Base-by-base conservation (phyloP, 495 filamentous ascomycete species). In the Aspergillus panamensis region DNA sequence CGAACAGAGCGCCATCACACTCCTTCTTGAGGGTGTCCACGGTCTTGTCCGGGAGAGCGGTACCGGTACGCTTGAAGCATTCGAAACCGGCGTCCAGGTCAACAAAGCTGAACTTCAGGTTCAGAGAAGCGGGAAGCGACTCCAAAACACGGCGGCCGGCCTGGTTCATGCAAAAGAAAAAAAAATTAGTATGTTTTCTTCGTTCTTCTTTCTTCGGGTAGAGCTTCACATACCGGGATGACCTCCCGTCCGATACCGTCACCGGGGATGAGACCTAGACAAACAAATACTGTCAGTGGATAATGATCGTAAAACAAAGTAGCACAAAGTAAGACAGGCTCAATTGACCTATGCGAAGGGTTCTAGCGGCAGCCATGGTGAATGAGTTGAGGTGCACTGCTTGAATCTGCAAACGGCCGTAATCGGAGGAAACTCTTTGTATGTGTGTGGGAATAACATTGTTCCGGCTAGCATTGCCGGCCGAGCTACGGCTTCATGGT, bases 191-290 rank as follows among this genome's bases (percentile, higher is more conserved):
- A 45, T 33, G 44, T 39, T 44, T 30, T 44, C 43, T 62, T 60
- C 64, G 47, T 43, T 53, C 31, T 45, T 43, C 21, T 44, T 42
- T 54, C 53, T 21, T 59, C 58, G 37, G 30, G 30, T 48, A 35
- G 49, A 52, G 39, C 61, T 48, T 48, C 48, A 55, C 74, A 59
- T 71, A 82, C 80, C 62, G 95, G 95, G 74, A 98, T 96, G 71
- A 98, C 94, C 77, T 98, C 94, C 68, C 89, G 90, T 72, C 94
- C 94, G 74, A 98, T 98, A 72, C 94, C 94, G 78, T 98, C 94
- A 71, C 94, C 94, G 72, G 94, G 90, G 66, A 97, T 96, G 69
- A 98, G 88, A 69, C 92, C 92, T 95, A 64, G 47, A 65, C 16
- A n/a, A 48, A 48, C 21, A 50, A 61, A 19, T 13, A 62, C 55